A percentile compares a stretch with the other conserved stretches of the same genome.
Conservation (phyloP, 148 eudicot species). For the Vaccinium vitisidaea region DNA sequence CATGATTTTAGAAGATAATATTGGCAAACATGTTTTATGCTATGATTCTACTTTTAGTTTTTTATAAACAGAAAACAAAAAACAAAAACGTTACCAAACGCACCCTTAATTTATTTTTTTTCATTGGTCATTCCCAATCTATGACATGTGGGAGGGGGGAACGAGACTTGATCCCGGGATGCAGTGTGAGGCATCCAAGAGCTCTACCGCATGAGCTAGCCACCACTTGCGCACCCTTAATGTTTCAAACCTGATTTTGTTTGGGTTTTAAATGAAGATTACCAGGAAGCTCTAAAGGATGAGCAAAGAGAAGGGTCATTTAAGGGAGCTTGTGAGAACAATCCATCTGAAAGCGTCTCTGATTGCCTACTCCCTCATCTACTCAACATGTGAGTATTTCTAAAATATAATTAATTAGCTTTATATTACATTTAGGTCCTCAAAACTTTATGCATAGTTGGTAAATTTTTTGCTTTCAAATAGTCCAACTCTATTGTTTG, state of each 20-base stretch:
- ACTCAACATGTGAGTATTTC: conserved; percentile 48
- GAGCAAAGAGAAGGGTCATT: conserved; percentile 27
- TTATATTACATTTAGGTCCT: not conserved
- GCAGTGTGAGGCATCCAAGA: too few species aligned
- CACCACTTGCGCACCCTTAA: not conserved
- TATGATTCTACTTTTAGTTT: too few species aligned
- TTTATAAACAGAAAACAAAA: too few species aligned
- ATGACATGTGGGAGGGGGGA: too few species aligned
- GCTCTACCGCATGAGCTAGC: too few species aligned
- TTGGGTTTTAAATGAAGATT: conserved; percentile 16
- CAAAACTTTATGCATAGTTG: not conserved
- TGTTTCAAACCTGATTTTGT: not conserved
- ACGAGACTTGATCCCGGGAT: too few species aligned
- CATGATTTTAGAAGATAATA: too few species aligned
- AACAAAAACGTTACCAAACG: too few species aligned
- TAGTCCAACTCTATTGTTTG: not conserved
- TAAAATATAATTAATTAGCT: not conserved
- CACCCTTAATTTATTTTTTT: too few species aligned
- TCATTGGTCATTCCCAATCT: too few species aligned
- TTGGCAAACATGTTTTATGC: too few species aligned
- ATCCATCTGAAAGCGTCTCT: conserved; percentile 23
- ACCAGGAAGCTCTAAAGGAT: conserved; percentile 19
- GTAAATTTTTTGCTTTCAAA: not conserved
- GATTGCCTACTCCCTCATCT: conserved; percentile 55
- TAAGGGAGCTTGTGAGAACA: conserved; percentile 31